phyloP scores from a whole-genome alignment of 441 rosid species.

The Jatropha podagrica region DNA sequence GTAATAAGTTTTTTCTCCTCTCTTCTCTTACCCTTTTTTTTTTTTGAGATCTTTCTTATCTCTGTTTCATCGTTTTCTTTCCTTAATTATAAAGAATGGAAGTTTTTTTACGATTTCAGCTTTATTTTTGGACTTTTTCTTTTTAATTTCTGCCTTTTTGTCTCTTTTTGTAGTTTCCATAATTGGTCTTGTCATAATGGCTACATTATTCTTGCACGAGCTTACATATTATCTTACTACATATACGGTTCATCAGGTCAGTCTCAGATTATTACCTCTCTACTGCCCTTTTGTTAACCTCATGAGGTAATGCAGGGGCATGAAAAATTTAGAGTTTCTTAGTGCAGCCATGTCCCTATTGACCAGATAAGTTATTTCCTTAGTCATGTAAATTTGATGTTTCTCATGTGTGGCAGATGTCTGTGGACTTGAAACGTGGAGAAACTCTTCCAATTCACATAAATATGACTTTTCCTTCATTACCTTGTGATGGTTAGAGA shows the following conservation, averaged over 20 bases:
- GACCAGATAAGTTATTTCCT: background rate
- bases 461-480: conserved; percentile 93
- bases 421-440: conserved; percentile 97
- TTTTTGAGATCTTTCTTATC: background rate
- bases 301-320: background rate
- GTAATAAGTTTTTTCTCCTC: conserved; percentile 29
- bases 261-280: conserved; percentile 9
- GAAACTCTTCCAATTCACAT: conserved; percentile 97
- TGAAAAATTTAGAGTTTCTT: background rate
- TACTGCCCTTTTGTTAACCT: background rate
- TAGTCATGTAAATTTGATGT: conserved; percentile 6
- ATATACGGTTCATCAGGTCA: conserved; percentile 88
- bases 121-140: background rate
- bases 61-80: background rate
- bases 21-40: background rate
- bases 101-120: background rate
- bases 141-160: background rate
- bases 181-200: conserved; percentile 82
- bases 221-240: conserved; percentile 75
- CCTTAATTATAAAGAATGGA: no score
- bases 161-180: conserved; percentile 58
- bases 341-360: background rate
- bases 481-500: conserved; percentile 93
- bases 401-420: conserved; percentile 60
- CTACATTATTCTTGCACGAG: conserved; percentile 85